Conservation (phyloP, 441 rosid genomes). For the Aleurites moluccanus region DNA sequence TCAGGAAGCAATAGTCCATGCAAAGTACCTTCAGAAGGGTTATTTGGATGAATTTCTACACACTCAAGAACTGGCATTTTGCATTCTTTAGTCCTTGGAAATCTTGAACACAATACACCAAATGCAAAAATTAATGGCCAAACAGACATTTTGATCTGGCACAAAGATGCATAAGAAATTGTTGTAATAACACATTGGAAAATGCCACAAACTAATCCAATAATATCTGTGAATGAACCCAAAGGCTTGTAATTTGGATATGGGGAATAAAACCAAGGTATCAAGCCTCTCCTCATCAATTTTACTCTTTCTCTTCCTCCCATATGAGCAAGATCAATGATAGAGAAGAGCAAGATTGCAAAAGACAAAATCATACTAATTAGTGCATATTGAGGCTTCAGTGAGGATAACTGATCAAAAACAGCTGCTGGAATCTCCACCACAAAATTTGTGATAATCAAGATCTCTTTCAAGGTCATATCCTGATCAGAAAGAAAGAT, state of each 20-base stretch:
- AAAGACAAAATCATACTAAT: not conserved
- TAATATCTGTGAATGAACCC: not conserved
- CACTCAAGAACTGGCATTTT: not conserved
- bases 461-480: not conserved
- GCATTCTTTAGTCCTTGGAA: not conserved
- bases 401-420: not conserved
- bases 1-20: not conserved
- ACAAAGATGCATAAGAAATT: not conserved
- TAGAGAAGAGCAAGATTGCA: not conserved
- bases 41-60: not conserved
- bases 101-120: not conserved
- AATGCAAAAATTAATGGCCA: not conserved
- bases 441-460: not conserved
- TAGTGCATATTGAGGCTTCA: not conserved
- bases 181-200: not conserved
- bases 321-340: not conserved
- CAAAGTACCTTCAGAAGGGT: not conserved
- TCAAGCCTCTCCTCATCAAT: not conserved
- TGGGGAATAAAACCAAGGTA: slow-evolving; percentile 7
- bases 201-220: slow-evolving; percentile 1
- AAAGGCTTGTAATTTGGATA: not conserved
- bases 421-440: slow-evolving; percentile 3
- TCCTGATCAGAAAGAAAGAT: not conserved
- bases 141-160: not conserved
- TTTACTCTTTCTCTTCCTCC: not conserved